These are phyloP conservation scores for Xylariaceae sp. DNA, from an alignment of 2,329 filamentous ascomycete species.

Conservation along the genomic window DNA sequence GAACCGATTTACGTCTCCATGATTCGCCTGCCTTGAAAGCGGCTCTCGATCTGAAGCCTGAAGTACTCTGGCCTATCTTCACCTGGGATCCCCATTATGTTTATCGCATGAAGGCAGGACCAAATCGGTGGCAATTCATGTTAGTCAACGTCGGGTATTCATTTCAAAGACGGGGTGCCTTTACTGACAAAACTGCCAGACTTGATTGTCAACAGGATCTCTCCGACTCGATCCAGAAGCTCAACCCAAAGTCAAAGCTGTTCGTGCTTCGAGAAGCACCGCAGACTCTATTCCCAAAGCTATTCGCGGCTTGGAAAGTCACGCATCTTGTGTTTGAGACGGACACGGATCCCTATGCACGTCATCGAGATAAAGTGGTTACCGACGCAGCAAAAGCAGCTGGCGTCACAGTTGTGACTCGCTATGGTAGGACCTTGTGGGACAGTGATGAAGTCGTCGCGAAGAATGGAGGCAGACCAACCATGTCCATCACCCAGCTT, in stretches of 20 bases:
- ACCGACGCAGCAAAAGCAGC: conserved; percentile 54
- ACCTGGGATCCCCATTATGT: conserved; percentile 80
- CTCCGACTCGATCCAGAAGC: conserved; percentile 58
- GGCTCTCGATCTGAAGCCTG: conserved; percentile 63
- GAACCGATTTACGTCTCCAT: conserved; percentile 71
- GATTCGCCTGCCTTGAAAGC: conserved; percentile 70
- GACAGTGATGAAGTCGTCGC: conserved; percentile 66
- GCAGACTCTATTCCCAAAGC: conserved; percentile 64
- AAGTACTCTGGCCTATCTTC: conserved; percentile 68
- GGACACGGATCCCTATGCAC: conserved; percentile 69
- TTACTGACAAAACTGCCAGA: conserved; percentile 32
- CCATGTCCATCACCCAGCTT: conserved; percentile 68
- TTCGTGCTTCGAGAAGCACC: conserved; percentile 68
- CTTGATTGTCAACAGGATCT: conserved; percentile 70
- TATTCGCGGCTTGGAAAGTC: conserved; percentile 68
- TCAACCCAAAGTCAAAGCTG: conserved; percentile 64
- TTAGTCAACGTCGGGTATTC: conserved; percentile 30
- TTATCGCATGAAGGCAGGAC: conserved; percentile 62
- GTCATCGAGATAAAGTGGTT: conserved; percentile 57
- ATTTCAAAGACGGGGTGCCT: not conserved
- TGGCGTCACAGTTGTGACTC: conserved; percentile 62
- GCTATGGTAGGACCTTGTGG: conserved; percentile 63
- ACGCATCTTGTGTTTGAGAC: conserved; percentile 75
- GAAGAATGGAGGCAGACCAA: conserved; percentile 62
- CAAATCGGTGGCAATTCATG: conserved; percentile 72